Evolutionary conservation across 139 green algal genomes (phyloP).

Genomic region (Chlorella sp.): DNA sequence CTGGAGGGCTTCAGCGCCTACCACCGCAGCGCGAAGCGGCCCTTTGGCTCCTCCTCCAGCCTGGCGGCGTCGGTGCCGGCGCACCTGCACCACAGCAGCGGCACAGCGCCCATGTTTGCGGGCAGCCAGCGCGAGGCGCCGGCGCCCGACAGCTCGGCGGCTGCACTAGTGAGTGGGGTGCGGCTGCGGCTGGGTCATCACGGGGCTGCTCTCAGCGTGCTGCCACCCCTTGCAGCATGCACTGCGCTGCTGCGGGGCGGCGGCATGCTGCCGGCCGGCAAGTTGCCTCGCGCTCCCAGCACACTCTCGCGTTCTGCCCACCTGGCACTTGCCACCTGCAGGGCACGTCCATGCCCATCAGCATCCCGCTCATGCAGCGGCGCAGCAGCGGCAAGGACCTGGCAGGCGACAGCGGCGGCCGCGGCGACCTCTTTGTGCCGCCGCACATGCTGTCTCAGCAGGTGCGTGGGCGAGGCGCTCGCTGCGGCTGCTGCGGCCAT

Average conservation of each 20-base stretch:
- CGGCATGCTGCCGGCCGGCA: too few relatives aligned
- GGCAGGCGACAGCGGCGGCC: background rate
- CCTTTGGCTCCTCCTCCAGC: constrained; percentile 18
- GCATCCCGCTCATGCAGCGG: constrained; percentile 57
- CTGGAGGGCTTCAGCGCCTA: too few relatives aligned
- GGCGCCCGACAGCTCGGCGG: background rate
- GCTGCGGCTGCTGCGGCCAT: background rate
- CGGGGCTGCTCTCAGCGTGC: too few relatives aligned
- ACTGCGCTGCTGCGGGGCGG: too few relatives aligned
- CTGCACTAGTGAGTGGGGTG: constrained; percentile 1
- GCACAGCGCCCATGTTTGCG: constrained; percentile 7
- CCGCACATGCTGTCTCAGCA: constrained; percentile 51
- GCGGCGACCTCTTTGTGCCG: constrained; percentile 46
- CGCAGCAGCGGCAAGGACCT: constrained; percentile 1
- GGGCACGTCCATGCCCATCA: constrained; percentile 62
- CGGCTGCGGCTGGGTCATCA: too few relatives aligned
- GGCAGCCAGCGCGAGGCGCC: background rate
- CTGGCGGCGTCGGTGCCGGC: constrained; percentile 24
- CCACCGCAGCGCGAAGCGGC: constrained; percentile 11
- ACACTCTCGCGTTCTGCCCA: too few relatives aligned
- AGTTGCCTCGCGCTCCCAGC: too few relatives aligned
- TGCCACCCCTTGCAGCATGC: too few relatives aligned
- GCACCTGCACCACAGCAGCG: background rate
- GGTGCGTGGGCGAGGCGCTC: background rate
- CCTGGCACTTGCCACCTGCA: background rate